Conservation (phyloP, 352 stramenopile genomes). For the Phytophthora macrochlamydospora region DNA sequence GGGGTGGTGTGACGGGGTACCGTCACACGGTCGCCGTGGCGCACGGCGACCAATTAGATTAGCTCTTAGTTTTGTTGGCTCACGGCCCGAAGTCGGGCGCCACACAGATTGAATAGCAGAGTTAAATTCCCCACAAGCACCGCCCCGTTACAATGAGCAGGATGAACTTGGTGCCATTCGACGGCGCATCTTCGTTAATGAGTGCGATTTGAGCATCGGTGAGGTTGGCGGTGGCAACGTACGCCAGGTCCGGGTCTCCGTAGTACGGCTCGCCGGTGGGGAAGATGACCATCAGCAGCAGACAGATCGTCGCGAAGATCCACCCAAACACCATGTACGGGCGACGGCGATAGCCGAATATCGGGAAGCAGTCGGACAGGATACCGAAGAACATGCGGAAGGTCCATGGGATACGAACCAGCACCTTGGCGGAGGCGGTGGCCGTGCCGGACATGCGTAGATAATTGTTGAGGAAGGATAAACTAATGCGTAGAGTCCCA, state of each 20-base stretch:
- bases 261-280: slow-evolving; percentile 41
- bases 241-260: slow-evolving; percentile 30
- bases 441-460: slow-evolving; percentile 42
- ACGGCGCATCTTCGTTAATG: slow-evolving; percentile 47
- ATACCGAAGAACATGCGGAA: slow-evolving; percentile 86
- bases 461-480: slow-evolving; percentile 50
- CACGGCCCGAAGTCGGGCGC: too few species aligned
- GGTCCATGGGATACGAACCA: slow-evolving; percentile 56
- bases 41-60: too few species aligned
- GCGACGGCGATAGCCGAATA: slow-evolving; percentile 74
- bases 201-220: slow-evolving; percentile 40
- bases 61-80: too few species aligned
- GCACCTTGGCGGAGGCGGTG: slow-evolving; percentile 42
- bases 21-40: too few species aligned
- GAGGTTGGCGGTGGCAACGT: slow-evolving; percentile 28
- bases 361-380: slow-evolving; percentile 79
- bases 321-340: slow-evolving; percentile 82
- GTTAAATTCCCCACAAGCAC: too few species aligned
- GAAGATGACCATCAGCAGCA: slow-evolving; percentile 41
- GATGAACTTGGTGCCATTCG: slow-evolving; percentile 53
- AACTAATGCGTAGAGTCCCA: slow-evolving; percentile 42
- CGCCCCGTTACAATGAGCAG: too few species aligned
- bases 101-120: too few species aligned
- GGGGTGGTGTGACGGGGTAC: too few species aligned
- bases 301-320: slow-evolving; percentile 36